A percentile compares a stretch with the other conserved stretches of the same genome.
Evolutionary conservation across 768 basidiomycete genomes (phyloP).

Genomic region (Gloeophyllum trabeum): DNA sequence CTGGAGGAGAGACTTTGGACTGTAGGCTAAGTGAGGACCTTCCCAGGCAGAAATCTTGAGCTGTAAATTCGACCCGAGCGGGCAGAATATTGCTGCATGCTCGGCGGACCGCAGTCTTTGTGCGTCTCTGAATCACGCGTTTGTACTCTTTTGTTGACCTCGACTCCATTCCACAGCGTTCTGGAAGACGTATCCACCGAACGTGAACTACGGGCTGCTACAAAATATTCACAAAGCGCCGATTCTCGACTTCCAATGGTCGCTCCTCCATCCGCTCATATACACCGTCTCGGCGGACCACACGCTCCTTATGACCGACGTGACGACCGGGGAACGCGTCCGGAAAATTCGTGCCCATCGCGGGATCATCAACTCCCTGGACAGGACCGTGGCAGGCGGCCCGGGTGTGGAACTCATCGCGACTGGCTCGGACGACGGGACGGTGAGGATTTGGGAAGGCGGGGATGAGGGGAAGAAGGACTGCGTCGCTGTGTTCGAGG

Average conservation of each 20-base stretch:
- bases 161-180: constrained; percentile 39
- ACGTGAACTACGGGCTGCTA: constrained; percentile 85
- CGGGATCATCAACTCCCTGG: constrained; percentile 84
- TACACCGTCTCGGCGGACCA: constrained; percentile 91
- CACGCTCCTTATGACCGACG: constrained; percentile 62
- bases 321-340: constrained; percentile 74
- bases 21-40: constrained; percentile 1
- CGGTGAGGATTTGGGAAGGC: constrained; percentile 87
- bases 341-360: constrained; percentile 81
- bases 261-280: constrained; percentile 55
- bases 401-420: constrained; percentile 78
- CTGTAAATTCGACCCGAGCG: constrained; percentile 89
- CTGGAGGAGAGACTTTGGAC: neutral
- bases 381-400: constrained; percentile 77
- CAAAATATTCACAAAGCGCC: constrained; percentile 81
- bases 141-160: neutral
- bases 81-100: constrained; percentile 88
- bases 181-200: constrained; percentile 88
- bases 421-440: constrained; percentile 88
- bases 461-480: constrained; percentile 63
- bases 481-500: constrained; percentile 68
- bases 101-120: constrained; percentile 87
- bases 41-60: constrained; percentile 75
- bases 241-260: constrained; percentile 90
- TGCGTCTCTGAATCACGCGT: constrained; percentile 27